Evolutionary conservation across 179 eudicot species (phyloP), one percentile per base, ranked within the genome.

Genomic region (Spergularia azorica): DNA sequence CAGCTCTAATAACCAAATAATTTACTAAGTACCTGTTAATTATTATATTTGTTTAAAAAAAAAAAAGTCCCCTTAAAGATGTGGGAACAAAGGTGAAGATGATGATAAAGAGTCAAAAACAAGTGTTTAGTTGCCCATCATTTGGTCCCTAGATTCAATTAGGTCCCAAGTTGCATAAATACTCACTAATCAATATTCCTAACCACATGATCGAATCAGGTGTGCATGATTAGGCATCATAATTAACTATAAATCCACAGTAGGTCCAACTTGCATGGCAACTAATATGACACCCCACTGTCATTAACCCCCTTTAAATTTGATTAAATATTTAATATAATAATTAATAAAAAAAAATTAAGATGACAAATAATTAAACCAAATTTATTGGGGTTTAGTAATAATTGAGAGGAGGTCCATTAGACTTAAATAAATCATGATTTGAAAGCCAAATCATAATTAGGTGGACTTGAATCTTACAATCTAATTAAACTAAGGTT

Each of bases 381-480:
- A 5, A 72, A 66, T 67, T 51, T 58, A 76, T 71, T 72, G 18
- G 50, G 55, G 32, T 20, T 56, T 41, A 75, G 32, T 75, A 16
- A 64, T 70, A 52, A 18, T 75, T 51, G 13, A 32, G 73, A 56
- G 46, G 20, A n/a, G 80, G 76, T 67, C 75, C 74, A 72, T 52
- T 59, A 60, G 0, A 8, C 50, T 43, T 5, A 43, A 43, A 56
- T 0, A n/a, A 54, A 54, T 55, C 32, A 77, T 80, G 57, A 64
- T 74, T 76, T 50, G 15, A 32, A 54, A 20, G 65, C 46, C 60
- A 77, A 15, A 67, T 73, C 72, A 81, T 73, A 76, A 76, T 67
- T 73, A 81, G 78, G 78, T 75, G 63, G 65, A 72, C 26, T 60
- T 72, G 62, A 77, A 77, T 63, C 84, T 81, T 72, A 72, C n/a